Conservation (phyloP, 306 rosid genomes). For the Glycyrrhiza uralensis region DNA sequence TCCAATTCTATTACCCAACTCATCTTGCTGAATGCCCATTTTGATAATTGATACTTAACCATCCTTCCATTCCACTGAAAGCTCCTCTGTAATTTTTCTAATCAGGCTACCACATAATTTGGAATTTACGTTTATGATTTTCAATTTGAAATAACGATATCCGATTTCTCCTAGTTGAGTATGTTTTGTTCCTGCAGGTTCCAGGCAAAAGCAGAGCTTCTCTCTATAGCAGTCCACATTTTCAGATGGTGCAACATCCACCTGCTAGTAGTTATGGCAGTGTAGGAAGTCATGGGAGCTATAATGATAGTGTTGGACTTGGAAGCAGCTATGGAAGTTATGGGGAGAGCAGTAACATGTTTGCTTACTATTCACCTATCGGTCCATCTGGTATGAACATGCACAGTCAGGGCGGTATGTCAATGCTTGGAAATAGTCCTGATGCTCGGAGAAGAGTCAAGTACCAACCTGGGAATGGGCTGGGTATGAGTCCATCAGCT, state of each 20-base stretch:
- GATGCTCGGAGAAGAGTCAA: slow-evolving; percentile 84
- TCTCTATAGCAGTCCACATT: slow-evolving; percentile 74
- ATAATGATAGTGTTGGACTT: slow-evolving; percentile 69
- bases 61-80: background rate
- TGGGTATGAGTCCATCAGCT: slow-evolving; percentile 87
- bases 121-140: background rate
- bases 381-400: slow-evolving; percentile 88
- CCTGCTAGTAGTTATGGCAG: slow-evolving; percentile 88
- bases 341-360: slow-evolving; percentile 78
- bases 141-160: slow-evolving; percentile 6
- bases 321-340: slow-evolving; percentile 99
- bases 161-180: slow-evolving; percentile 18
- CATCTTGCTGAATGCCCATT: background rate
- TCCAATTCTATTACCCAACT: background rate
- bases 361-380: slow-evolving; percentile 86
- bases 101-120: background rate
- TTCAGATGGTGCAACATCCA: slow-evolving; percentile 70
- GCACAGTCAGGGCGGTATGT: slow-evolving; percentile 61
- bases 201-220: slow-evolving; percentile 66
- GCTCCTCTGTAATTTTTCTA: background rate
- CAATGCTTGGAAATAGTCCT: slow-evolving; percentile 94
- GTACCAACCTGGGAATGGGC: slow-evolving; percentile 75
- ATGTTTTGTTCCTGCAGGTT: slow-evolving; percentile 52
- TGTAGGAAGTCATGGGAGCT: slow-evolving; percentile 97
- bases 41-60: background rate